phyloP scores from a whole-genome alignment of 1,139 yeast genomes.

The Barnettozyma hawaiiensis region DNA sequence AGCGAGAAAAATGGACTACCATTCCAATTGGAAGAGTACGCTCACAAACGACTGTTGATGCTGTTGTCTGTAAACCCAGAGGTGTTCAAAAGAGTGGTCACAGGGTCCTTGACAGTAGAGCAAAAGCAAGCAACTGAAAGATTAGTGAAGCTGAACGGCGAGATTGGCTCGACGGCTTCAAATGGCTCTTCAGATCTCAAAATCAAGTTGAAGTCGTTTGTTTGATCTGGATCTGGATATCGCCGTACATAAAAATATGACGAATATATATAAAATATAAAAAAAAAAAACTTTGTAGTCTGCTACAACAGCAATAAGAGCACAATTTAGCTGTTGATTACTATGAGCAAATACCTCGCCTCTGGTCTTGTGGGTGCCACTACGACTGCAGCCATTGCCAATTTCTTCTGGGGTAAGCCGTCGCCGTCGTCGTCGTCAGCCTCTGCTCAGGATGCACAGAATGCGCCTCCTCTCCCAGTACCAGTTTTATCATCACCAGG shows the following conservation, averaged over 20 bases:
- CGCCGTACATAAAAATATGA: background rate
- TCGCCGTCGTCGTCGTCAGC: slow-evolving; percentile 14
- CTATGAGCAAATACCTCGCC: slow-evolving; percentile 20
- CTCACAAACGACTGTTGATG: slow-evolving; percentile 46
- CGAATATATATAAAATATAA: background rate
- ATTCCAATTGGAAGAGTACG: slow-evolving; percentile 29
- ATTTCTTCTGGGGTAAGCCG: slow-evolving; percentile 24
- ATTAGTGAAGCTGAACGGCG: slow-evolving; percentile 30
- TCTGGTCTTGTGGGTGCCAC: slow-evolving; percentile 21
- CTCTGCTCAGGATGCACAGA: slow-evolving; percentile 5
- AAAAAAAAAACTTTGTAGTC: background rate
- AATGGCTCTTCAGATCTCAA: slow-evolving; percentile 8
- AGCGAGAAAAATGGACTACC: background rate
- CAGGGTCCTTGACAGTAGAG: slow-evolving; percentile 30
- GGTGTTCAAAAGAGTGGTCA: slow-evolving; percentile 50
- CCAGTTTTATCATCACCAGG: slow-evolving; percentile 5
- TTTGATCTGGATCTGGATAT: background rate
- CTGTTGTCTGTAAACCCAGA: slow-evolving; percentile 46
- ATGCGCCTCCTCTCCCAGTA: background rate
- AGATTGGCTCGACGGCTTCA: background rate
- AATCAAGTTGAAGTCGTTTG: slow-evolving; percentile 23
- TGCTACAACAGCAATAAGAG: no score
- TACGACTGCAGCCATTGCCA: slow-evolving; percentile 20
- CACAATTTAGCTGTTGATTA: background rate
- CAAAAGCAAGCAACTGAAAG: slow-evolving; percentile 40